Conservation (phyloP, 2,329 filamentous ascomycete species). For the Pseudogymnoascus sp. region DNA sequence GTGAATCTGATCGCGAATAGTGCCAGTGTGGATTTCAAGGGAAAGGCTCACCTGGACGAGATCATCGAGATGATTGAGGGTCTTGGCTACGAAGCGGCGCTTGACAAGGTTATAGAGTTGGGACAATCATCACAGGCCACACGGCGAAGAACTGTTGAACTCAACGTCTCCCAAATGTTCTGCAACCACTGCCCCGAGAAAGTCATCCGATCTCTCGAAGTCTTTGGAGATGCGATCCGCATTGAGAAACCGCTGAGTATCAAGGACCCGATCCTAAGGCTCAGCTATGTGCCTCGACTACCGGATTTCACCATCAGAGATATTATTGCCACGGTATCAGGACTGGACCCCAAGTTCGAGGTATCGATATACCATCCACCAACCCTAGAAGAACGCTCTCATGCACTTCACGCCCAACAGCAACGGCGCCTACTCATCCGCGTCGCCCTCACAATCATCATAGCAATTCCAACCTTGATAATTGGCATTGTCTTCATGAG, state of each 20-base stretch:
- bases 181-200: slow-evolving; percentile 61
- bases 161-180: slow-evolving; percentile 64
- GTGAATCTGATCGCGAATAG: slow-evolving; percentile 47
- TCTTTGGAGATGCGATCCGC: slow-evolving; percentile 39
- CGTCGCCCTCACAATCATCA: slow-evolving; percentile 57
- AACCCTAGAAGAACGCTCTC: slow-evolving; percentile 74
- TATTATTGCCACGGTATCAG: slow-evolving; percentile 60
- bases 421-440: slow-evolving; percentile 60
- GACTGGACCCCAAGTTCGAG: slow-evolving; percentile 55
- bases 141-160: slow-evolving; percentile 46
- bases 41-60: slow-evolving; percentile 35
- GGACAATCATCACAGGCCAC: neutral
- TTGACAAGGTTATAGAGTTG: slow-evolving; percentile 38
- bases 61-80: slow-evolving; percentile 45
- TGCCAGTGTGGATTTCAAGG: slow-evolving; percentile 38
- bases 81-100: slow-evolving; percentile 56
- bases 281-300: slow-evolving; percentile 61
- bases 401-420: slow-evolving; percentile 62
- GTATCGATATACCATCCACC: slow-evolving; percentile 70
- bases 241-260: slow-evolving; percentile 49
- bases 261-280: slow-evolving; percentile 56
- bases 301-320: slow-evolving; percentile 67
- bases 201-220: slow-evolving; percentile 44
- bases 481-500: slow-evolving; percentile 90
- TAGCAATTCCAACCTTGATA: slow-evolving; percentile 75